Conservation (phyloP, 805 yeast genomes). For the Lachancea waltii region DNA sequence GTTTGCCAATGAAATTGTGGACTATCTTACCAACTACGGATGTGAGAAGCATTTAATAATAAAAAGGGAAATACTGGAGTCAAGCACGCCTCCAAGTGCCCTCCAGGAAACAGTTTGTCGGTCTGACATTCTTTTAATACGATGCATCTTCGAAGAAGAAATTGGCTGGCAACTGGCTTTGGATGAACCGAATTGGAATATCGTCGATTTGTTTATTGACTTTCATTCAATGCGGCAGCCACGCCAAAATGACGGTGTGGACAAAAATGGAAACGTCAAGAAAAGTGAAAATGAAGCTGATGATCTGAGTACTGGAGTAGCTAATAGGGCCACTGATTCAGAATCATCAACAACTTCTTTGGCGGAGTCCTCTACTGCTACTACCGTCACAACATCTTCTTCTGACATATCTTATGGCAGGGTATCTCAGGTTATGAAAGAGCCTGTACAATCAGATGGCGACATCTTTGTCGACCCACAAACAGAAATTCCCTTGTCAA, state of each 20-base stretch:
- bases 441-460: neutral
- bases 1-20: conserved; percentile 24
- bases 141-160: conserved; percentile 16
- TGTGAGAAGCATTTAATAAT: neutral
- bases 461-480: neutral
- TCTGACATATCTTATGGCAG: neutral
- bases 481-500: neutral
- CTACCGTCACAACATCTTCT: neutral
- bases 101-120: conserved; percentile 4
- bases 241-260: neutral
- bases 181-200: conserved; percentile 29
- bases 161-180: conserved; percentile 29
- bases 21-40: conserved; percentile 13
- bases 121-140: conserved; percentile 24
- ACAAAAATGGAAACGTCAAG: neutral
- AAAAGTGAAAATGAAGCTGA: neutral
- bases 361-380: neutral
- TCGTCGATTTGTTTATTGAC: conserved; percentile 26
- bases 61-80: neutral
- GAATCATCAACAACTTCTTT: neutral
- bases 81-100: neutral
- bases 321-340: too few relatives aligned
- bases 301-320: too few relatives aligned
- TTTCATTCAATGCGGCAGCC: conserved; percentile 12
- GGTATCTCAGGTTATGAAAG: neutral